A percentile compares a stretch with the other conserved stretches of the same genome.
Evolutionary conservation across 1,284 basidiomycete species (phyloP).

Genomic region (Paramarasmius palmivorus): DNA sequence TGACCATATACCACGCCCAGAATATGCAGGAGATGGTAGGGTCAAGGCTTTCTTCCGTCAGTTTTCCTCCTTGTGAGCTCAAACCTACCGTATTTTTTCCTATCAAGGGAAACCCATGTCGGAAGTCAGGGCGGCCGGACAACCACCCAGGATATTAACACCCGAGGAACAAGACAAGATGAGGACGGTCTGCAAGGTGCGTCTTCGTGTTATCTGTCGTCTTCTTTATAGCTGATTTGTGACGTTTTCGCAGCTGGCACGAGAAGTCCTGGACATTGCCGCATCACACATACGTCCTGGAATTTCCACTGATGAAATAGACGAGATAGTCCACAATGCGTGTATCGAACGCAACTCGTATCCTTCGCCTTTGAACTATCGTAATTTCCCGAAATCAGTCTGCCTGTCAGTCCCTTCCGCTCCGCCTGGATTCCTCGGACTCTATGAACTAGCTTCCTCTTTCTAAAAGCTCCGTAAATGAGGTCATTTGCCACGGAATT

Average conservation of each 20-base stretch:
- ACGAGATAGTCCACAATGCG: slow-evolving; percentile 94
- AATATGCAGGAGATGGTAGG: slow-evolving; percentile 76
- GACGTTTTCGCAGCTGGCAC: slow-evolving; percentile 59
- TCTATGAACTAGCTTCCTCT: neutral
- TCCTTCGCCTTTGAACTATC: slow-evolving; percentile 94
- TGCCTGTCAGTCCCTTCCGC: slow-evolving; percentile 87
- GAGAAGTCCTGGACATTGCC: slow-evolving; percentile 91
- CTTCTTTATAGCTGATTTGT: slow-evolving; percentile 1
- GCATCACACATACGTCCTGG: slow-evolving; percentile 87
- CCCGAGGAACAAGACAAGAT: slow-evolving; percentile 77
- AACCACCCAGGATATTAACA: slow-evolving; percentile 64
- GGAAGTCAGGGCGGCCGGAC: slow-evolving; percentile 59
- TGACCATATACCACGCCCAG: slow-evolving; percentile 74
- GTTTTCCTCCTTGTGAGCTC: slow-evolving; percentile 16
- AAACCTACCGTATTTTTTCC: slow-evolving; percentile 15
- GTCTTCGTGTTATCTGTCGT: slow-evolving; percentile 25
- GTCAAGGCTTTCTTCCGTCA: slow-evolving; percentile 25
- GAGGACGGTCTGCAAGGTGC: slow-evolving; percentile 73
- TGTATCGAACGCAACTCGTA: slow-evolving; percentile 91
- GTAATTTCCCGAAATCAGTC: slow-evolving; percentile 91
- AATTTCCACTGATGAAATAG: slow-evolving; percentile 94
- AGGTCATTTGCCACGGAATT: slow-evolving; percentile 96
- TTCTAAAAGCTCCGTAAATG: slow-evolving; percentile 79
- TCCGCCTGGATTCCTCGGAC: slow-evolving; percentile 8
- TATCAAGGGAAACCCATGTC: slow-evolving; percentile 58